Conservation (phyloP, 2,329 filamentous ascomycete species). For the Stemphylium beticola region DNA sequence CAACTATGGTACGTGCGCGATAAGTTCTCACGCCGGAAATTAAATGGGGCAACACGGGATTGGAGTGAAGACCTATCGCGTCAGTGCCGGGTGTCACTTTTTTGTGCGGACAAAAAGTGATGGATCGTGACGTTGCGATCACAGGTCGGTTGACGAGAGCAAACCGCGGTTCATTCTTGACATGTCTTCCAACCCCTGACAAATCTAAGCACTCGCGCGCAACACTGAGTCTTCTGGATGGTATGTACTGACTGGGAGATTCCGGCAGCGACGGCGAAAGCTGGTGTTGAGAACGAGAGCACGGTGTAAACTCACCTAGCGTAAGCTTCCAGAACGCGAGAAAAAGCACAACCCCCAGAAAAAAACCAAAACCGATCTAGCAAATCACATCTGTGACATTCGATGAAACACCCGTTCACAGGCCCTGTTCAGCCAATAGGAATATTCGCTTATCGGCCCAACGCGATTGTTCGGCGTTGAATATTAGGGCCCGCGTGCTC, state of each 20-base stretch:
- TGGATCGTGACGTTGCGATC: neutral
- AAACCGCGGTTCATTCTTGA: constrained; percentile 2
- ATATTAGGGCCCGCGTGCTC: neutral
- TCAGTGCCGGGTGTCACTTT: neutral
- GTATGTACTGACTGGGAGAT: neutral
- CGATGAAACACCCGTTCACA: neutral
- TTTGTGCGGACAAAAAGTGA: neutral
- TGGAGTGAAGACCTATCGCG: neutral
- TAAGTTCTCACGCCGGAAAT: neutral
- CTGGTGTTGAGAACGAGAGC: neutral
- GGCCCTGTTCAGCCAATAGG: neutral
- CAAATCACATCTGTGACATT: neutral
- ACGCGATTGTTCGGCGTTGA: neutral
- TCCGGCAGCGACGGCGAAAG: neutral
- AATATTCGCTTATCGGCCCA: neutral
- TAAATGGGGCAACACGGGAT: neutral
- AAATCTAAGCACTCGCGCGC: neutral
- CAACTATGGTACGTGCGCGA: constrained; percentile 8
- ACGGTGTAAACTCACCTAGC: neutral
- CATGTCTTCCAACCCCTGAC: neutral
- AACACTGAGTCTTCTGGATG: neutral
- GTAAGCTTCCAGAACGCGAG: neutral
- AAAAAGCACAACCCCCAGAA: neutral
- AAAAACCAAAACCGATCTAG: neutral
- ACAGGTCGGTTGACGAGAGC: neutral